Evolutionary conservation across 176 grass and related monocot genomes (phyloP).

Genomic region (Themeda triandra): DNA sequence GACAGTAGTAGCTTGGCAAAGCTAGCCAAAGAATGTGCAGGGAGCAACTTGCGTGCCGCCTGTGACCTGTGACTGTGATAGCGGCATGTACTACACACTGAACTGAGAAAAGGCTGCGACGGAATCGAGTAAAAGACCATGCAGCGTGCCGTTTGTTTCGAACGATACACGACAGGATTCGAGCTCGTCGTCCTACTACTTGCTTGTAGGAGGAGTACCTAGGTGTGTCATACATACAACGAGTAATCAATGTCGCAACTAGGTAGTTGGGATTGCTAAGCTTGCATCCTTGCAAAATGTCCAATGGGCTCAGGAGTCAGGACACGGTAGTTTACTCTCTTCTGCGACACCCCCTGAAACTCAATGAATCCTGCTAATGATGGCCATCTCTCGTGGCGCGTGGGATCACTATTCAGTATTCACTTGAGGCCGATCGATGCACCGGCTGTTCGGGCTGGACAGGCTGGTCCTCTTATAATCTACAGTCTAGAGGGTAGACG

Average conservation of each 20-base stretch:
- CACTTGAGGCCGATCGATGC: neutral
- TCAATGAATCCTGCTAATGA: conserved; percentile 33
- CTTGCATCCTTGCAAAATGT: too few relatives aligned
- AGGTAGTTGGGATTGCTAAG: neutral
- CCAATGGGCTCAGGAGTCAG: too few relatives aligned
- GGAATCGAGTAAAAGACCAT: conserved; percentile 22
- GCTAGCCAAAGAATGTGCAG: neutral
- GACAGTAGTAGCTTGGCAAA: neutral
- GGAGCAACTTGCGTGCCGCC: neutral
- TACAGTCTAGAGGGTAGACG: neutral
- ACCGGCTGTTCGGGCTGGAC: neutral
- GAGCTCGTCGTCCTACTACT: neutral
- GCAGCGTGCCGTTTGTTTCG: neutral
- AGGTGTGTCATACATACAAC: neutral
- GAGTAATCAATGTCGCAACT: neutral
- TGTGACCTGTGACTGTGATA: neutral
- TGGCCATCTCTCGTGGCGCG: conserved; percentile 52
- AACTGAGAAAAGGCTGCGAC: neutral
- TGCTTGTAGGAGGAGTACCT: neutral
- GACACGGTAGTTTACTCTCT: neutral
- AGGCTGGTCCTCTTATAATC: conserved; percentile 5
- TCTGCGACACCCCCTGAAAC: neutral
- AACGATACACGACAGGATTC: neutral
- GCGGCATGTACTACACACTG: neutral
- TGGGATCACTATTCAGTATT: conserved; percentile 39